Evolutionary conservation across 768 basidiomycete species (phyloP).

Genomic region (Boletus pseudopeckii): DNA sequence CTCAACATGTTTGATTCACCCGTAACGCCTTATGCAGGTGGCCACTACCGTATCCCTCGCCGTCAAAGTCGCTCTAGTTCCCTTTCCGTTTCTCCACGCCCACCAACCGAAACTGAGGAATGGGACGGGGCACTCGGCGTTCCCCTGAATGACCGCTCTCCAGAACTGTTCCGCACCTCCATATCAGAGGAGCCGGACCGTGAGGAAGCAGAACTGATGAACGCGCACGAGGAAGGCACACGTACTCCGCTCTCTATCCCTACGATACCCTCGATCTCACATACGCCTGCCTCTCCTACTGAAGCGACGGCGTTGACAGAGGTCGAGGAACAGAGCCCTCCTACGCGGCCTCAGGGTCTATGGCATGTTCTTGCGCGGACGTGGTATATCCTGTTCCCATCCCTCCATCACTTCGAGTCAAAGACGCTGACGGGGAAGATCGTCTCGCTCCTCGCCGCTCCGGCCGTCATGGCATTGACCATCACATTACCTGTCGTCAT

Average conservation of each 20-base stretch:
- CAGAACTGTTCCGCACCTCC: slow-evolving; percentile 31
- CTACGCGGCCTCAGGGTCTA: slow-evolving; percentile 38
- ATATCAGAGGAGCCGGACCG: slow-evolving; percentile 17
- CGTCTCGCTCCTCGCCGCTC: slow-evolving; percentile 77
- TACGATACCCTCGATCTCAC: slow-evolving; percentile 53
- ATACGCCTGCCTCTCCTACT: slow-evolving; percentile 46
- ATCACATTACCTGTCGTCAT: slow-evolving; percentile 90
- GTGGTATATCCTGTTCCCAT: slow-evolving; percentile 77
- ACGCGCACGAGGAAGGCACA: slow-evolving; percentile 11
- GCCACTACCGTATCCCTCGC: slow-evolving; percentile 58
- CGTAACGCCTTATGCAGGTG: slow-evolving; percentile 69
- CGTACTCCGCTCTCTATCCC: slow-evolving; percentile 24
- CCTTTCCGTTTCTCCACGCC: slow-evolving; percentile 32
- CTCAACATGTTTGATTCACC: slow-evolving; percentile 64
- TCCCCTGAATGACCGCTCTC: slow-evolving; percentile 51
- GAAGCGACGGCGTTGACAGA: slow-evolving; percentile 43
- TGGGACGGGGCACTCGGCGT: slow-evolving; percentile 52
- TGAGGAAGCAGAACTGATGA: slow-evolving; percentile 8
- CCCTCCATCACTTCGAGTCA: slow-evolving; percentile 65
- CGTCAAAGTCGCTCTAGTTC: slow-evolving; percentile 31
- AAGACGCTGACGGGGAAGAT: slow-evolving; percentile 72
- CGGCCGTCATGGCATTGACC: slow-evolving; percentile 82
- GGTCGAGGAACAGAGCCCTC: slow-evolving; percentile 41
- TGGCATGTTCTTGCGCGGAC: slow-evolving; percentile 37
- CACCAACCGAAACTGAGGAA: slow-evolving; percentile 35